Base-by-base conservation (phyloP, 2,329 filamentous ascomycete genomes). In the Mycogone perniciosa region DNA sequence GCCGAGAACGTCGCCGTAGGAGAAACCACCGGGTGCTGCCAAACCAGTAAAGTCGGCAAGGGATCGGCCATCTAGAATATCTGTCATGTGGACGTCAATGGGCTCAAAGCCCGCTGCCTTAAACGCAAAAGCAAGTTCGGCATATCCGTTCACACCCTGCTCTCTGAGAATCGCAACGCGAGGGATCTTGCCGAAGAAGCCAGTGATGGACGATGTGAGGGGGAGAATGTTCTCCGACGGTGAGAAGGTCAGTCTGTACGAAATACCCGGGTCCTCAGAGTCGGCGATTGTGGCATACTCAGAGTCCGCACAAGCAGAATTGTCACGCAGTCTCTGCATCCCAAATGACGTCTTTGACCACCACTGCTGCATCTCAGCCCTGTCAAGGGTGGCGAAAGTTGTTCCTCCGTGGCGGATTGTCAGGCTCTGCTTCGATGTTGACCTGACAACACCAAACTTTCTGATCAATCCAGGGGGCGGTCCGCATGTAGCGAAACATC, bases 101-200 rank as follows among this genome's bases (percentile, higher is more conserved):
- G 91, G 83, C 45, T 90, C 85, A 72, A 97, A 97, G 35, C 92
- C 92, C 40, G 93, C 92, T 34, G 84, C 84, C 57, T 86, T 84
- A 77, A 97, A 97, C 44, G 91, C 90, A 64, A 95, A 97, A 1
- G 93, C 93, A 89, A 99, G 95, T 69, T 99, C 93, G n/a, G 89
- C 85, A 62, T 96, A 83, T 39, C 91, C 89, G 71, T 99, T 97
- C 59, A 96, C 89, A 66, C 93, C 93, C 68, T 96, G 90, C 69
- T 97, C 93, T 64, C 93, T 81, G 26, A 99, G 82, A 60, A 99
- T 95, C 40, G 93, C 93, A 27, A 99, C 91, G 31, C 84, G 82
- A 1, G 88, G 87, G 69, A 66, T 61, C 60, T 74, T 79, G 55
- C 76, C 76, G 64, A 89, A 81, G 52, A 76, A 59, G 57, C 68